Percentiles rank a stretch among this genome's conserved stretches.
These are phyloP conservation scores for Lophium mytilinum DNA, from an alignment of 495 filamentous ascomycete genomes.

Conservation along the genomic window DNA sequence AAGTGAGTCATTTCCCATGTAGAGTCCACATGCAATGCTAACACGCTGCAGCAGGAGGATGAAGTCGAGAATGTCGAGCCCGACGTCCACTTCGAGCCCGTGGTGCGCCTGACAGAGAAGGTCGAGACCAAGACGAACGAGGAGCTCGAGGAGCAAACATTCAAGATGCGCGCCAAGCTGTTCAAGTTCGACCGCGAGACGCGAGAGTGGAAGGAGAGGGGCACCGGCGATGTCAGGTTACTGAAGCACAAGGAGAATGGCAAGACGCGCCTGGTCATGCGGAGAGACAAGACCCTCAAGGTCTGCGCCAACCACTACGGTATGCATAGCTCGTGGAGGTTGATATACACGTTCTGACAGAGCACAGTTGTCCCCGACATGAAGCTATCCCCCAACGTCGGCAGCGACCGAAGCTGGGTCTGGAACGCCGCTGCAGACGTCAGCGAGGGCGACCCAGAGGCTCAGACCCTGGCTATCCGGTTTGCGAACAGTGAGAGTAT, in stretches of 20 bases:
- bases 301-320: constrained; percentile 99
- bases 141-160: constrained; percentile 91
- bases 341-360: background rate
- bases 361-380: constrained; percentile 90
- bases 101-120: constrained; percentile 89
- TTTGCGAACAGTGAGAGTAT: constrained; percentile 97
- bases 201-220: constrained; percentile 98
- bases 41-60: constrained; percentile 13
- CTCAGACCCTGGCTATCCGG: constrained; percentile 90
- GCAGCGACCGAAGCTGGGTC: constrained; percentile 96
- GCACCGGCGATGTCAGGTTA: constrained; percentile 90
- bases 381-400: constrained; percentile 96
- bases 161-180: constrained; percentile 99
- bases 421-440: constrained; percentile 98
- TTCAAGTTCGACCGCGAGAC: constrained; percentile 91
- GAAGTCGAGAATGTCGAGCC: constrained; percentile 55
- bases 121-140: constrained; percentile 97
- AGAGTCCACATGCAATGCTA: background rate
- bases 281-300: constrained; percentile 98
- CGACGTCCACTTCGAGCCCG: constrained; percentile 94
- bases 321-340: constrained; percentile 41
- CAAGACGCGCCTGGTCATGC: constrained; percentile 97
- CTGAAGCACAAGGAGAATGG: constrained; percentile 97
- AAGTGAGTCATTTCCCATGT: constrained; percentile 26
- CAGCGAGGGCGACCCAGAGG: constrained; percentile 95